Evolutionary conservation across 1,284 basidiomycete species (phyloP).

Genomic region (Naganishia albida): DNA sequence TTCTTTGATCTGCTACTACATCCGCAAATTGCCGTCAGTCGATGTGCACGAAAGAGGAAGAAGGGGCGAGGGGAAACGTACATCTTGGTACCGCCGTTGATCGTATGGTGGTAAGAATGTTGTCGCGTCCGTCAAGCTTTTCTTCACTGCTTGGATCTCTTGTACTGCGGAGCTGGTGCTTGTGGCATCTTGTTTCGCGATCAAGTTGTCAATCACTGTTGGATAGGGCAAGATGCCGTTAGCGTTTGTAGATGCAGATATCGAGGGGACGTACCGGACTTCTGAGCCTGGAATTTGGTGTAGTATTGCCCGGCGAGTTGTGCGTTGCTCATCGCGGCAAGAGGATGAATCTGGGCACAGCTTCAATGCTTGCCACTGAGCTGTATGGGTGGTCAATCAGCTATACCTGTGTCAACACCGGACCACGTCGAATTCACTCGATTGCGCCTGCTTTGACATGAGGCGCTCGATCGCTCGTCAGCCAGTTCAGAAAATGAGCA

Average conservation of each 20-base stretch:
- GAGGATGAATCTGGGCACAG: too few species aligned
- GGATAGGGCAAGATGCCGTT: background rate
- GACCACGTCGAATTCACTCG: background rate
- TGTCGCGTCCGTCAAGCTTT: slow-evolving; percentile 26
- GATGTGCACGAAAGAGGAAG: background rate
- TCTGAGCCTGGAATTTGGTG: slow-evolving; percentile 6
- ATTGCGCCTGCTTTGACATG: background rate
- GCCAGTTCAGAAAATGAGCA: background rate
- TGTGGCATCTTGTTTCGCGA: background rate
- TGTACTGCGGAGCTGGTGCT: background rate
- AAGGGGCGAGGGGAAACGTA: background rate
- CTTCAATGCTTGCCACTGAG: too few species aligned
- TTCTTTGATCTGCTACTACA: slow-evolving; percentile 32
- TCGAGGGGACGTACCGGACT: slow-evolving; percentile 3
- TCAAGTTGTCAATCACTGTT: slow-evolving; percentile 3
- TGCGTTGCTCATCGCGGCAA: slow-evolving; percentile 21
- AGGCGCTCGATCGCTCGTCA: slow-evolving; percentile 3
- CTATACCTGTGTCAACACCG: too few species aligned
- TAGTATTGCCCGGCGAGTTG: slow-evolving; percentile 22
- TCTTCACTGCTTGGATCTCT: slow-evolving; percentile 12
- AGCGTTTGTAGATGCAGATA: too few species aligned
- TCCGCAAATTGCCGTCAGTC: background rate
- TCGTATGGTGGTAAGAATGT: slow-evolving; percentile 25
- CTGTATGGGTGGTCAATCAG: too few species aligned
- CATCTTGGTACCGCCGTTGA: slow-evolving; percentile 27